Evolutionary conservation across 176 grass and related monocot genomes (phyloP), one percentile per base, ranked within the genome.

Genomic region (Zoysia pacifica): DNA sequence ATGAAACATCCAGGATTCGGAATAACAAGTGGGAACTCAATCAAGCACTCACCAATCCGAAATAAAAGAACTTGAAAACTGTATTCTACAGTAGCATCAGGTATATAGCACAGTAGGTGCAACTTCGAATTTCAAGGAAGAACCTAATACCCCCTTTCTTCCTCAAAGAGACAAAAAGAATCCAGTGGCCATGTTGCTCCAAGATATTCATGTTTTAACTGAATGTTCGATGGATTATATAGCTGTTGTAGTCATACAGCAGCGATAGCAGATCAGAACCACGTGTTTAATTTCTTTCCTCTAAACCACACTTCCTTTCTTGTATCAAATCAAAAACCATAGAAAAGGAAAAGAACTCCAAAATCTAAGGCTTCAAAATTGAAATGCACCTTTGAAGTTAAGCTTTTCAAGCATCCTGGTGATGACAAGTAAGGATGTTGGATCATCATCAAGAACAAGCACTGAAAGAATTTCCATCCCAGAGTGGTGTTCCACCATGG

Each of bases 371-470:
- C 12, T 74, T 75, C 36, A 54, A 47, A 48, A 67, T 75, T 18
- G 12, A 43, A 60, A 62, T 53, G 53, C 54, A 86, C 64, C 78
- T 81, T n/a, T 70, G 45, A 86, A 75, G 6, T 35, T 69, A 4
- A 51, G 59, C 38, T 61, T 49, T 8, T 44, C 36, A 50, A 86
- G 62, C 55, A 1, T 69, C 20, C 45, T 15, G 46, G 63, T 62
- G 46, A 81, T 81, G 15, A 35, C 14, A 6, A 1, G 6, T 14
- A 86, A 41, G 4, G 54, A 86, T 1, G 11, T 9, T 8, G 45
- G n/a, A 53, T 81, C 41, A 41, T 45, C 19, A 75, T 86, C 70
- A 50, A 86, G 71, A 86, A 81, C 62, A 14, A 86, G 12, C 18
- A 51, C 71, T 37, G 51, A 75, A 62, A 76, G 64, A 13, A 51